Conservation (phyloP, 2,329 filamentous ascomycete genomes). For the Phialocephala sp. region DNA sequence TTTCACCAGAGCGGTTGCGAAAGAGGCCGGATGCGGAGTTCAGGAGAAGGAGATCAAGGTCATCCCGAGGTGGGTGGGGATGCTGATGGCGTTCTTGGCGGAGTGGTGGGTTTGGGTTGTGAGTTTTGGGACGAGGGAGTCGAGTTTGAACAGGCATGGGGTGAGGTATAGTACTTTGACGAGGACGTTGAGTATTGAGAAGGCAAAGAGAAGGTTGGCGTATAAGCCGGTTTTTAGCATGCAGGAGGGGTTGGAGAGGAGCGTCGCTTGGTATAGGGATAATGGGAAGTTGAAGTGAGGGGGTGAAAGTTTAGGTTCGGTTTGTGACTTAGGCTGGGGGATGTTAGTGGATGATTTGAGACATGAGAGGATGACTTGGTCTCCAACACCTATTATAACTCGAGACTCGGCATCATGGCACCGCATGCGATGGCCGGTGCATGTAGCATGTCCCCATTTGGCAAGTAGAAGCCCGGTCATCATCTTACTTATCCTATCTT, state of each 20-base stretch:
- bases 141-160: slow-evolving; percentile 17
- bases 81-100: slow-evolving; percentile 22
- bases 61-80: slow-evolving; percentile 19
- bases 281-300: neutral
- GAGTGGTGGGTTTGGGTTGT: slow-evolving; percentile 30
- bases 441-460: neutral
- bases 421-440: neutral
- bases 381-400: too few relatives aligned
- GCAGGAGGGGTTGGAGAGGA: slow-evolving; percentile 57
- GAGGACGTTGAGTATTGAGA: slow-evolving; percentile 75
- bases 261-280: slow-evolving; percentile 14
- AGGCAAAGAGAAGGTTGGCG: slow-evolving; percentile 70
- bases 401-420: neutral
- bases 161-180: slow-evolving; percentile 71
- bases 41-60: slow-evolving; percentile 5
- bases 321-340: neutral
- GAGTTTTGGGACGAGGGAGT: slow-evolving; percentile 26
- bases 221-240: slow-evolving; percentile 70
- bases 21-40: slow-evolving; percentile 17
- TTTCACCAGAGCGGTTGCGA: slow-evolving; percentile 20
- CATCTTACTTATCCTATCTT: neutral
- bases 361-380: neutral
- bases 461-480: neutral
- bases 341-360: neutral
- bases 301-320: neutral